Conservation (phyloP, 2,329 filamentous ascomycete genomes). For the Cordyceps farinosa region DNA sequence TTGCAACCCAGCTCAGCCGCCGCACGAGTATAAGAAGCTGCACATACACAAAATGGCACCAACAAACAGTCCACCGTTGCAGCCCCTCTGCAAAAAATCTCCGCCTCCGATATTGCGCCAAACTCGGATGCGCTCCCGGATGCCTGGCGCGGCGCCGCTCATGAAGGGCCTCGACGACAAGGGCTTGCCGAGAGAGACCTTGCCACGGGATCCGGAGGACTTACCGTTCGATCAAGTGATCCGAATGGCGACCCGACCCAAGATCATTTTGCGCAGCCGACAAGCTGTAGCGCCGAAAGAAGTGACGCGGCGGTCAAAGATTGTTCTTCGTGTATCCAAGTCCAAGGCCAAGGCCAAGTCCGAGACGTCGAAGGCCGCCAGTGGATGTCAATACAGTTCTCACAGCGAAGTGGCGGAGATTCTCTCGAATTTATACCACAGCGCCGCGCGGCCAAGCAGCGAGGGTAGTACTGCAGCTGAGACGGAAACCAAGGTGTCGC, state of each 20-base stretch:
- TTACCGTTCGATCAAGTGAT: slow-evolving; percentile 21
- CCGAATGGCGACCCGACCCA: not conserved
- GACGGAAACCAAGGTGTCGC: no score
- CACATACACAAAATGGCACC: not conserved
- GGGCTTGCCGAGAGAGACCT: slow-evolving; percentile 15
- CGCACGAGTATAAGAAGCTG: not conserved
- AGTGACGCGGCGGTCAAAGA: not conserved
- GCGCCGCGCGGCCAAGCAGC: not conserved
- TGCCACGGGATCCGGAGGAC: slow-evolving; percentile 20
- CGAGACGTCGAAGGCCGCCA: not conserved
- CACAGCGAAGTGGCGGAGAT: not conserved
- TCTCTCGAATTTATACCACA: not conserved
- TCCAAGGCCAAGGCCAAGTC: not conserved
- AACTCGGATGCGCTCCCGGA: slow-evolving; percentile 21
- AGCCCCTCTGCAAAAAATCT: not conserved
- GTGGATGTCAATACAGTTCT: not conserved
- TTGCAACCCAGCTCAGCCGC: not conserved
- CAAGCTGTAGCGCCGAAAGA: no score
- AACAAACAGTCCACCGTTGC: not conserved
- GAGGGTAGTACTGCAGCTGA: not conserved
- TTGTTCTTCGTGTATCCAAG: not conserved
- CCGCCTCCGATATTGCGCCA: not conserved
- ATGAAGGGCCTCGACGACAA: slow-evolving; percentile 24
- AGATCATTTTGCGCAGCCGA: slow-evolving; percentile 5
- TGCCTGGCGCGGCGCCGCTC: slow-evolving; percentile 23